phyloP scores from a whole-genome alignment of 148 eudicot species.

The Limonium bicolor region DNA sequence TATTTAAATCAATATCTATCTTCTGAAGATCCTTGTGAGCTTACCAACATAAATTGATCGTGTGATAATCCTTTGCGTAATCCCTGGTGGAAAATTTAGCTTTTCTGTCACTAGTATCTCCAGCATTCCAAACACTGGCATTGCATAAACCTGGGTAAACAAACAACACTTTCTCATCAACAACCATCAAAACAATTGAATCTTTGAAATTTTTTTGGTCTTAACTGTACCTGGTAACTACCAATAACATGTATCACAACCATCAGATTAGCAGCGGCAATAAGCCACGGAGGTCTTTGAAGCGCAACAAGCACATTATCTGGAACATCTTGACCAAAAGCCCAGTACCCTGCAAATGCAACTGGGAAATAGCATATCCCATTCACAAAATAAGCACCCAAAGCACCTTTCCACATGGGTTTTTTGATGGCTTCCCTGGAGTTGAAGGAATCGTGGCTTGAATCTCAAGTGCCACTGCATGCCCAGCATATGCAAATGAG shows the following conservation, averaged over 20 bases:
- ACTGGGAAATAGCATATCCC: conserved; percentile 24
- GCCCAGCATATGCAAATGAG: conserved; percentile 34
- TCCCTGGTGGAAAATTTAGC: conserved; percentile 4
- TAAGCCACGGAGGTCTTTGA: conserved; percentile 18
- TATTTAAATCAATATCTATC: not conserved
- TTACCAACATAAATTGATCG: conserved; percentile 22
- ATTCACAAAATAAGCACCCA: conserved; percentile 19
- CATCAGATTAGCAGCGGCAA: conserved; percentile 21
- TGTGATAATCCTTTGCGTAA: conserved; percentile 10
- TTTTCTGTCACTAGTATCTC: conserved; percentile 12
- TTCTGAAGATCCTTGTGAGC: not conserved
- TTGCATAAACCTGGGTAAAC: conserved; percentile 19
- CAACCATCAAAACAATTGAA: not conserved
- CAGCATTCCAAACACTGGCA: conserved; percentile 25
- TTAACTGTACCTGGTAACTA: conserved; percentile 23
- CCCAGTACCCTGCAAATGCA: conserved; percentile 19
- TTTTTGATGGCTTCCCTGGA: conserved; percentile 22
- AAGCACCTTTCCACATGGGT: conserved; percentile 28
- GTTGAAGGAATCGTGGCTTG: conserved; percentile 36
- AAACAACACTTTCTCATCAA: not conserved
- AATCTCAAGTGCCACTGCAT: conserved; percentile 28
- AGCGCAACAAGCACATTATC: conserved; percentile 31
- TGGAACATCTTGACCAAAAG: conserved; percentile 22
- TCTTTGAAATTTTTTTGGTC: not conserved
- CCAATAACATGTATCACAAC: conserved; percentile 34